These are phyloP conservation scores for Funneliformis mosseae DNA, from an alignment of 192 early-diverging fungal species.

Conservation along the genomic window DNA sequence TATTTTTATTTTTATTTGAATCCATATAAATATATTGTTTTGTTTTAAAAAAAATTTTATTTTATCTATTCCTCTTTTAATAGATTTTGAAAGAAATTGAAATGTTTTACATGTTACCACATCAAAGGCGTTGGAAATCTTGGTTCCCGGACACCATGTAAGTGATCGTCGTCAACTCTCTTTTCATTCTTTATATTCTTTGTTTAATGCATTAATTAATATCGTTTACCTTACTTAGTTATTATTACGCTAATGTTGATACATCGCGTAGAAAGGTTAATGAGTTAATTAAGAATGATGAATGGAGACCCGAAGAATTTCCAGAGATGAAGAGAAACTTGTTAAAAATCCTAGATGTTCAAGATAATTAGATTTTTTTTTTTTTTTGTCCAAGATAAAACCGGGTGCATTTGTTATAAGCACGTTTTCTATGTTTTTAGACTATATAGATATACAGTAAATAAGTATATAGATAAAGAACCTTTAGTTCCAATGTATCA, in stretches of 20 bases:
- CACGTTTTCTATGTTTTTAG: no score
- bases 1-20: not conserved
- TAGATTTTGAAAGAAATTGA: not conserved
- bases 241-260: not conserved
- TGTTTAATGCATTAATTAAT: not conserved
- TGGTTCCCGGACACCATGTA: constrained; percentile 1
- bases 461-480: no score
- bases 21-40: not conserved
- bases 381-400: no score
- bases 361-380: no score
- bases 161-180: not conserved
- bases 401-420: no score
- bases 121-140: not conserved
- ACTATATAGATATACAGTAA: no score
- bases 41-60: not conserved
- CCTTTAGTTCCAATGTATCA: no score
- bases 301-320: not conserved
- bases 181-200: not conserved
- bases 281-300: not conserved
- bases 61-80: not conserved
- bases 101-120: not conserved
- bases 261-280: not conserved
- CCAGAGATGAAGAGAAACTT: not conserved
- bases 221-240: not conserved
- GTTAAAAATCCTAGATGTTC: not conserved